phyloP scores from a whole-genome alignment of 305 asterid genomes.

The Plantago coronopus region DNA sequence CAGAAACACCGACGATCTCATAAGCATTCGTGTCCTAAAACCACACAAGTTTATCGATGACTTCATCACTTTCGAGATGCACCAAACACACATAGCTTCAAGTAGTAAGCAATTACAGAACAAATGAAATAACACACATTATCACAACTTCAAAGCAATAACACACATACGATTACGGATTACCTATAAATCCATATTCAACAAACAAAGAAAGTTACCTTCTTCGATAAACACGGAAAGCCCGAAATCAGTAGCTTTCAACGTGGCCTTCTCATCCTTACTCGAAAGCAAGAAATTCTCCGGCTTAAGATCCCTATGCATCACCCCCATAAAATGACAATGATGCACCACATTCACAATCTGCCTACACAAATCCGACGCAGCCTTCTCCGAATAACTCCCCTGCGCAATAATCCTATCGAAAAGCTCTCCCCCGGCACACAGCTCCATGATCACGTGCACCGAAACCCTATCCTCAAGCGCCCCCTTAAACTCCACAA shows the following conservation, averaged over 20 bases:
- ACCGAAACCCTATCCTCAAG: conserved; percentile 50
- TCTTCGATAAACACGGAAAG: conserved; percentile 63
- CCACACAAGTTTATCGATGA: background rate
- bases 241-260: conserved; percentile 63
- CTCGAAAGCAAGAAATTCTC: conserved; percentile 63
- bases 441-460: conserved; percentile 62
- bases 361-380: conserved; percentile 58
- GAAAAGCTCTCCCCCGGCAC: conserved; percentile 62
- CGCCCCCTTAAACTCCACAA: conserved; percentile 56
- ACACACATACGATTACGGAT: conserved; percentile 2
- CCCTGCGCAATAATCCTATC: conserved; percentile 59
- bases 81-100: background rate
- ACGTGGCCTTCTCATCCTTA: conserved; percentile 48
- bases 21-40: background rate
- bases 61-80: background rate
- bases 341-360: conserved; percentile 60
- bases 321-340: conserved; percentile 64
- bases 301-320: conserved; percentile 63
- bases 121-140: background rate
- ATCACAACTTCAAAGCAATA: background rate
- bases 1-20: background rate
- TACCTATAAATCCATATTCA: background rate
- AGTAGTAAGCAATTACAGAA: conserved; percentile 1
- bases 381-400: conserved; percentile 54
- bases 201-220: conserved; percentile 31